phyloP scores from a whole-genome alignment of 2,329 filamentous ascomycete species.

The Talaromyces pinophilus region DNA sequence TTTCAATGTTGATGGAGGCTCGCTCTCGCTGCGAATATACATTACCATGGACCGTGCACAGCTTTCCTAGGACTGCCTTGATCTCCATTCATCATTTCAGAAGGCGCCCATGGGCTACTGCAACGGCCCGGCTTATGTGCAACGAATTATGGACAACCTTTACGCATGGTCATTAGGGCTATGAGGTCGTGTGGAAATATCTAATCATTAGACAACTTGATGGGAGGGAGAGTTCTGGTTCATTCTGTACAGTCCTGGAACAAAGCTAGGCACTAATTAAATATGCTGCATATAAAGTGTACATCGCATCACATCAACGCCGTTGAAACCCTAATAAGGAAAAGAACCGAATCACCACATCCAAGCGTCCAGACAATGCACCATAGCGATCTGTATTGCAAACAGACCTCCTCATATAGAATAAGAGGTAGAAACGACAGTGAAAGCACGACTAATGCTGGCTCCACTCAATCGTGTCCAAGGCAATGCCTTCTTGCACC shows the following conservation, averaged over 20 bases:
- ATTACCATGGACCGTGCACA: too few species aligned
- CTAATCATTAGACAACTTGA: constrained; percentile 1
- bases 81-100: too few species aligned
- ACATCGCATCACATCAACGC: constrained; percentile 30
- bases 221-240: constrained; percentile 20
- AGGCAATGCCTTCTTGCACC: constrained; percentile 92
- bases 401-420: not conserved
- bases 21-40: too few species aligned
- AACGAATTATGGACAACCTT: too few species aligned
- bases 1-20: too few species aligned
- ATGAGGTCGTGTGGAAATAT: not conserved
- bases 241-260: constrained; percentile 28
- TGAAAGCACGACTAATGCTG: constrained; percentile 67
- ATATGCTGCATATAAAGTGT: constrained; percentile 24
- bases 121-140: too few species aligned
- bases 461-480: constrained; percentile 97
- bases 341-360: constrained; percentile 13
- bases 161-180: not conserved
- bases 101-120: too few species aligned
- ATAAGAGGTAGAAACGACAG: not conserved
- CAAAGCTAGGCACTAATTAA: constrained; percentile 15
- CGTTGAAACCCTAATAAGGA: constrained; percentile 25
- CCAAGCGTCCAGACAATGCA: constrained; percentile 24
- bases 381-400: constrained; percentile 18
- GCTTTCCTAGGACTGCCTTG: too few species aligned